These are phyloP conservation scores for Blastobotrys muscicola DNA, from an alignment of 805 yeast species.

Conservation along the genomic window DNA sequence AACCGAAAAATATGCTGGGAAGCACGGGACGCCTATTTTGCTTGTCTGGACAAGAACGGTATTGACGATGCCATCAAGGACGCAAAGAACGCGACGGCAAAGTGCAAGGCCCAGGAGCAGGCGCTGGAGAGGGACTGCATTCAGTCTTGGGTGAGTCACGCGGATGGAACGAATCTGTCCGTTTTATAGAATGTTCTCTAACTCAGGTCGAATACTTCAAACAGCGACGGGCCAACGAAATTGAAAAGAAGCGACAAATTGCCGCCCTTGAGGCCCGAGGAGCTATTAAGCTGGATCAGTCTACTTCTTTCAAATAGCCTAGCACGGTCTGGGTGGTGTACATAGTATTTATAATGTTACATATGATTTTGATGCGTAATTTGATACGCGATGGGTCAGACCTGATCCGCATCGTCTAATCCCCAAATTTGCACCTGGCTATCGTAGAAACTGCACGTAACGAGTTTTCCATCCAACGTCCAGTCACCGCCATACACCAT, in stretches of 20 bases:
- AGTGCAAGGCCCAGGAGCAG: slow-evolving; percentile 50
- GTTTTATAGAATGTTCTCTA: not conserved
- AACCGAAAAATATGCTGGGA: slow-evolving; percentile 84
- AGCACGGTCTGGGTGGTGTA: slow-evolving; percentile 2
- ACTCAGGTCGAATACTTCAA: slow-evolving; percentile 59
- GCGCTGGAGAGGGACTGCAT: slow-evolving; percentile 70
- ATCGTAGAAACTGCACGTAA: slow-evolving; percentile 91
- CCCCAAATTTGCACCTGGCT: slow-evolving; percentile 70
- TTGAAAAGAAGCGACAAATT: slow-evolving; percentile 57
- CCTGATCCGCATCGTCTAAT: slow-evolving; percentile 1
- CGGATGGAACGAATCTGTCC: too few relatives aligned
- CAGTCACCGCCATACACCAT: slow-evolving; percentile 97
- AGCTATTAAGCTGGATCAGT: slow-evolving; percentile 27
- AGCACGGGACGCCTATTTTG: slow-evolving; percentile 67
- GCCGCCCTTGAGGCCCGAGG: slow-evolving; percentile 65
- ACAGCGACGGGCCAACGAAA: slow-evolving; percentile 75
- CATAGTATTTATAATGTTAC: not conserved
- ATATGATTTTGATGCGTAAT: too few relatives aligned
- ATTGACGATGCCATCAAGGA: slow-evolving; percentile 54
- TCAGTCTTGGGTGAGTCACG: slow-evolving; percentile 65
- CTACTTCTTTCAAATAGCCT: slow-evolving; percentile 12
- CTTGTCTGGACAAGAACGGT: slow-evolving; percentile 58
- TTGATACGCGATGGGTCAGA: too few relatives aligned
- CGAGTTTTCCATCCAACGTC: slow-evolving; percentile 38
- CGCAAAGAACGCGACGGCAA: slow-evolving; percentile 37